Evolutionary conservation across 768 basidiomycete genomes (phyloP).

Genomic region (Russula abietina): DNA sequence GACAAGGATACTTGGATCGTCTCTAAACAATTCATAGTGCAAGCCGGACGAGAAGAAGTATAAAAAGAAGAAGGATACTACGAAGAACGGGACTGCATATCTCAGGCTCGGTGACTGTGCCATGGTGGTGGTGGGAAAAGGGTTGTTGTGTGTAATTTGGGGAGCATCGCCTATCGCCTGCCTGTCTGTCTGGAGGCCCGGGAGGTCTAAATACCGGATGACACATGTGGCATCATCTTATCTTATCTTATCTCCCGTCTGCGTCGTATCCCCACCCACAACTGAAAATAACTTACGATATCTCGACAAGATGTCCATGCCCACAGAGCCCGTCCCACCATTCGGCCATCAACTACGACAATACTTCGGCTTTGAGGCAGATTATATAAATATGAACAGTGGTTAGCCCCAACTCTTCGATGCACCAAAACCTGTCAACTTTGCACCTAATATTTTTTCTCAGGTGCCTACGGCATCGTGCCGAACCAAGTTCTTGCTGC

Average conservation of each 20-base stretch:
- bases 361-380: slow-evolving; percentile 50
- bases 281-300: too few species aligned
- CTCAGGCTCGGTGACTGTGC: slow-evolving; percentile 22
- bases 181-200: background rate
- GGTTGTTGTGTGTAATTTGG: background rate
- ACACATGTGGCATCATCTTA: background rate
- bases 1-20: slow-evolving; percentile 17
- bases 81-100: slow-evolving; percentile 32
- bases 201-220: background rate
- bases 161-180: background rate
- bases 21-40: slow-evolving; percentile 24
- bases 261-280: too few species aligned
- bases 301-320: background rate
- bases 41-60: slow-evolving; percentile 39
- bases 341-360: slow-evolving; percentile 54
- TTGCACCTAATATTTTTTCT: background rate
- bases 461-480: slow-evolving; percentile 56
- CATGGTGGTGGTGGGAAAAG: slow-evolving; percentile 1
- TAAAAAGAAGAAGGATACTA: slow-evolving; percentile 39
- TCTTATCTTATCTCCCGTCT: background rate
- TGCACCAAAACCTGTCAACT: background rate
- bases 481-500: slow-evolving; percentile 47
- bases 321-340: slow-evolving; percentile 32
- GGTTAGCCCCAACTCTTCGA: slow-evolving; percentile 36
- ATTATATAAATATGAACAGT: slow-evolving; percentile 60